phyloP scores from a whole-genome alignment of 345 rosid genomes.

The Carallia brachiata region DNA sequence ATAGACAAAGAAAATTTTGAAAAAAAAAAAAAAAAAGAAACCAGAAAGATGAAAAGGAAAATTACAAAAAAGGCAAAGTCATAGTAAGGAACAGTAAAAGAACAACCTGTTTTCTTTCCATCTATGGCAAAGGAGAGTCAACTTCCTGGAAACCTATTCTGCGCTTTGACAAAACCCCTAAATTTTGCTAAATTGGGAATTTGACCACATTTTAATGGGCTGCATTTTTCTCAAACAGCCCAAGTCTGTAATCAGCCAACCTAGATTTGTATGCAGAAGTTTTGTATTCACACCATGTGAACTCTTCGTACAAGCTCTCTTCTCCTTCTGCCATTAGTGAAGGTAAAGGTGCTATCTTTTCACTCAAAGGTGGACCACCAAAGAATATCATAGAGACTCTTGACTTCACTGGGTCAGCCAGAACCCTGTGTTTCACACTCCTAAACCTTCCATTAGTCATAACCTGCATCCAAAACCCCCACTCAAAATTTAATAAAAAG shows the following conservation, averaged over 20 bases:
- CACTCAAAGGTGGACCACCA: slow-evolving; percentile 67
- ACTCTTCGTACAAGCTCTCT: slow-evolving; percentile 70
- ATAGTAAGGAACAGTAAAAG: neutral
- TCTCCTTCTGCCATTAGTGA: slow-evolving; percentile 50
- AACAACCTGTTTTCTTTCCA: slow-evolving; percentile 35
- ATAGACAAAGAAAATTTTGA: neutral
- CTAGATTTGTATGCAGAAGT: slow-evolving; percentile 72
- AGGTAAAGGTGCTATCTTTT: slow-evolving; percentile 58
- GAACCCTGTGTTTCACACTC: slow-evolving; percentile 87
- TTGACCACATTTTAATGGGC: slow-evolving; percentile 8
- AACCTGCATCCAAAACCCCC: slow-evolving; percentile 46
- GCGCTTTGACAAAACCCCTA: slow-evolving; percentile 18
- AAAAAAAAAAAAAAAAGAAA: neutral
- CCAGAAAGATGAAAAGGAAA: neutral
- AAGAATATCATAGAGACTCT: slow-evolving; percentile 89
- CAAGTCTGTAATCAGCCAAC: slow-evolving; percentile 77
- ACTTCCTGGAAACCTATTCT: slow-evolving; percentile 8
- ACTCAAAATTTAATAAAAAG: neutral
- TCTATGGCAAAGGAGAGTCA: slow-evolving; percentile 26
- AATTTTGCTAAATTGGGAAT: slow-evolving; percentile 13
- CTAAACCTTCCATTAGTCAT: slow-evolving; percentile 84
- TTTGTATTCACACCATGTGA: slow-evolving; percentile 86
- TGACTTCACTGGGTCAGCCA: slow-evolving; percentile 54
- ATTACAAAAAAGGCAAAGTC: neutral
- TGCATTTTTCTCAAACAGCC: slow-evolving; percentile 47